Conservation (phyloP, 768 basidiomycete species). For the Boletus edulis region DNA sequence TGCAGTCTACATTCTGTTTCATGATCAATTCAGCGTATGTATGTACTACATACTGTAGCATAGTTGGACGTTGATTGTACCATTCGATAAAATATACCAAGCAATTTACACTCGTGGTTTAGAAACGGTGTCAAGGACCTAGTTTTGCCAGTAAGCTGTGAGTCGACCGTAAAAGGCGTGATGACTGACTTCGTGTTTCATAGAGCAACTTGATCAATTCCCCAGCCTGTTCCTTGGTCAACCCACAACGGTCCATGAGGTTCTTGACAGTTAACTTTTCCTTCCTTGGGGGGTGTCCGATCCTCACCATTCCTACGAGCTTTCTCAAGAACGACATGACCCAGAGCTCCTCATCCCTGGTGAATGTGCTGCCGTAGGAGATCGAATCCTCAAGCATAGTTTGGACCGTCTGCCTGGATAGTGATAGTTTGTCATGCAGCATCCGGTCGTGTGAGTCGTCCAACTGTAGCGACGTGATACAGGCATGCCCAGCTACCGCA, state of each 20-base stretch:
- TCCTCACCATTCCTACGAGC: slow-evolving; percentile 15
- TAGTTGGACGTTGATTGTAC: background rate
- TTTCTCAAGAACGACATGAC: slow-evolving; percentile 24
- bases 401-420: slow-evolving; percentile 16
- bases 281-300: slow-evolving; percentile 4
- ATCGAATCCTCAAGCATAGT: slow-evolving; percentile 22
- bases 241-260: slow-evolving; percentile 16
- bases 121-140: background rate
- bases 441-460: background rate
- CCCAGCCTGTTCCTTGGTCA: slow-evolving; percentile 17
- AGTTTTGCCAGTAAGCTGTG: background rate
- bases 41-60: slow-evolving; percentile 2
- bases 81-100: background rate
- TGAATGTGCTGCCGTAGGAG: slow-evolving; percentile 14
- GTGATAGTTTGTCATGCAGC: slow-evolving; percentile 3
- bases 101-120: background rate
- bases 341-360: slow-evolving; percentile 16
- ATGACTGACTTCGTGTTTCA: background rate
- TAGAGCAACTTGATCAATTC: slow-evolving; percentile 16
- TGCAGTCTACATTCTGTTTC: slow-evolving; percentile 4
- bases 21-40: slow-evolving; percentile 1
- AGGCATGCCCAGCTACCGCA: slow-evolving; percentile 26
- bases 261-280: slow-evolving; percentile 8
- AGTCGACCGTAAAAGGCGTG: background rate
- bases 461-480: slow-evolving; percentile 22